A percentile compares a stretch with the other conserved stretches of the same genome.
phyloP scores from a whole-genome alignment of 371 early-diverging fungal genomes.

The Mucor piriformis region DNA sequence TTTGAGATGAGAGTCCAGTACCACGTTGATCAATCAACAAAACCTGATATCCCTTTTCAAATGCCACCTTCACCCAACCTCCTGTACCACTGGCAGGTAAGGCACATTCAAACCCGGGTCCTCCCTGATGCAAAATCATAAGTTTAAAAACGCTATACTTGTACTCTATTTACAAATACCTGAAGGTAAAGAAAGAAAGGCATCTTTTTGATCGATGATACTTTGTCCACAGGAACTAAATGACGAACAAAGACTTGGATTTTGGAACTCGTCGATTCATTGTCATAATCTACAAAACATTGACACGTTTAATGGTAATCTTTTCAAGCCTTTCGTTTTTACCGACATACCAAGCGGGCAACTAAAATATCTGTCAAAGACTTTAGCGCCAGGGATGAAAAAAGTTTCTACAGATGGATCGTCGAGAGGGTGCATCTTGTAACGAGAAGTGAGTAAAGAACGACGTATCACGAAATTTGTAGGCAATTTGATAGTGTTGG shows the following conservation, averaged over 20 bases:
- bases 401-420: slow-evolving; percentile 53
- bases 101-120: slow-evolving; percentile 63
- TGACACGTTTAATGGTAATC: too few species aligned
- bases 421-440: slow-evolving; percentile 30
- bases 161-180: slow-evolving; percentile 30
- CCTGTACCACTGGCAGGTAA: slow-evolving; percentile 51
- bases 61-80: slow-evolving; percentile 70
- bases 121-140: slow-evolving; percentile 41
- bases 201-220: slow-evolving; percentile 45
- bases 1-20: slow-evolving; percentile 69
- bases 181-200: slow-evolving; percentile 67
- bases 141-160: not conserved
- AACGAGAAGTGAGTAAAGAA: not conserved
- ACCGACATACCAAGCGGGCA: slow-evolving; percentile 49
- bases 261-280: slow-evolving; percentile 27
- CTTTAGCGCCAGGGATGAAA: slow-evolving; percentile 59
- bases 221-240: slow-evolving; percentile 56
- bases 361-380: slow-evolving; percentile 63
- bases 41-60: slow-evolving; percentile 67
- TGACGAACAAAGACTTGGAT: slow-evolving; percentile 64
- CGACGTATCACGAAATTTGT: not conserved
- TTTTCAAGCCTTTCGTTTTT: too few species aligned
- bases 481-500: not conserved
- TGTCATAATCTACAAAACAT: slow-evolving; percentile 39
- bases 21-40: slow-evolving; percentile 77